Evolutionary conservation across 2,329 filamentous ascomycete species (phyloP), one percentile per base, ranked within the genome.

Genomic region (Calonectria leucothoes): DNA sequence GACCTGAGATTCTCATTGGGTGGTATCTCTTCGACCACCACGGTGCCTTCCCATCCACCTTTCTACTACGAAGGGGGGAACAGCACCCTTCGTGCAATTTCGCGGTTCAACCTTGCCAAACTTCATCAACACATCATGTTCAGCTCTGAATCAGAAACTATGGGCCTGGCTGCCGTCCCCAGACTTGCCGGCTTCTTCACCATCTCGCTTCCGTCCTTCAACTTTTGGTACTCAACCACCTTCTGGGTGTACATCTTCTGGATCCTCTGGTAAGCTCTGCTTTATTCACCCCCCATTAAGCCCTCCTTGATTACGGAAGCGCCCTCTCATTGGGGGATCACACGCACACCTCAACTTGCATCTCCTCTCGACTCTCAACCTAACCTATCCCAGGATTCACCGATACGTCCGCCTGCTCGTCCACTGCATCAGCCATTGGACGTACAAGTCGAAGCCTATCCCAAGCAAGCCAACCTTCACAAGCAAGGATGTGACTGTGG

Each of bases 391-490:
- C 71, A 98, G 96, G 92, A 82, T 96, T 74, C 95, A 97, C 88
- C 94, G 96, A 79, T 98, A 98, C 86, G 81, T 95, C 74, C 94
- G 96, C 77, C 90, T 98, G 78, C 88, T 98, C 79, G 93, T 98
- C 79, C 97, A 98, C 83, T 92, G 94, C 80, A 87, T 94, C 80
- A 95, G 94, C 80, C 96, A 97, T 83, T 97, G 95, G 94, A 89
- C 88, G 14, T 98, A 98, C 87, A 94, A 92, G 84, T 95, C 96
- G 31, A 94, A 95, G 75, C 94, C 94, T 51, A 93, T 96, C 69
- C 94, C 95, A 49, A 91, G 92, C 72, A 94, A 95, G 75, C 95
- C 96, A n/a, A 92, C 89, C 55, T 93, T 95, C 82, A 95, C 92
- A 33, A 90, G 92, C 39, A 87, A 94, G 78, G 95, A 98, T 90